Evolutionary conservation across 148 eudicot genomes (phyloP).

Genomic region (Drosera capensis): DNA sequence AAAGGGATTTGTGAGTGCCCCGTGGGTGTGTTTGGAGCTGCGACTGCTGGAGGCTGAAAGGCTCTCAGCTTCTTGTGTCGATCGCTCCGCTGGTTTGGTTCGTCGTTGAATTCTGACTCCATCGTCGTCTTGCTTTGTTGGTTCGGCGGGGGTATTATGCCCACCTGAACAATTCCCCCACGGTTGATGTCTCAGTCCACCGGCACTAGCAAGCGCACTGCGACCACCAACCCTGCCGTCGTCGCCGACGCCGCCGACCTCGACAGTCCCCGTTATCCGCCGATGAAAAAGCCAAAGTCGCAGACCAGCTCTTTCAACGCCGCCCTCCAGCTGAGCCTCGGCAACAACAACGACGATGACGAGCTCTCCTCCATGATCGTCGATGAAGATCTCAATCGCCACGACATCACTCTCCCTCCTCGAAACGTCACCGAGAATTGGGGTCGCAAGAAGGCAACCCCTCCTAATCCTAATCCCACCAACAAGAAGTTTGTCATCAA

Average conservation of each 20-base stretch:
- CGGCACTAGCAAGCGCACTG: slow-evolving; percentile 6
- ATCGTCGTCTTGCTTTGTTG: too few relatives aligned
- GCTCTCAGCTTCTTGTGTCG: too few relatives aligned
- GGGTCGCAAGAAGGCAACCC: slow-evolving; percentile 73
- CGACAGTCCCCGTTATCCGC: slow-evolving; percentile 12
- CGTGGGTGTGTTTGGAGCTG: too few relatives aligned
- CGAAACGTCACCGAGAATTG: slow-evolving; percentile 38
- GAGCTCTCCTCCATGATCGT: slow-evolving; percentile 17
- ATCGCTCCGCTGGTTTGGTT: too few relatives aligned
- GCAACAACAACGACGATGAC: slow-evolving; percentile 1
- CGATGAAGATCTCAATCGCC: slow-evolving; percentile 27
- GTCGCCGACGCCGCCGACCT: slow-evolving; percentile 9
- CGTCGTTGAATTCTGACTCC: too few relatives aligned
- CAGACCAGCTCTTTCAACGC: slow-evolving; percentile 27
- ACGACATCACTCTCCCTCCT: slow-evolving; percentile 9
- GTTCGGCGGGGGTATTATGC: too few relatives aligned
- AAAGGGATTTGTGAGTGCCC: too few relatives aligned
- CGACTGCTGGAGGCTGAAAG: too few relatives aligned
- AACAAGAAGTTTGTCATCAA: slow-evolving; percentile 73
- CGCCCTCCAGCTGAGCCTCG: slow-evolving; percentile 19
- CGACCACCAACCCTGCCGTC: slow-evolving; percentile 9
- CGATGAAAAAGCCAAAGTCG: slow-evolving; percentile 57
- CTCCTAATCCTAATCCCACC: slow-evolving; percentile 76
- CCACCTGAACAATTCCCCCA: slow-evolving; percentile 1
- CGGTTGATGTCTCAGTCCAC: slow-evolving; percentile 9